Base-by-base conservation (phyloP, 2,329 filamentous ascomycete species). In the Mariannaea elegans region DNA sequence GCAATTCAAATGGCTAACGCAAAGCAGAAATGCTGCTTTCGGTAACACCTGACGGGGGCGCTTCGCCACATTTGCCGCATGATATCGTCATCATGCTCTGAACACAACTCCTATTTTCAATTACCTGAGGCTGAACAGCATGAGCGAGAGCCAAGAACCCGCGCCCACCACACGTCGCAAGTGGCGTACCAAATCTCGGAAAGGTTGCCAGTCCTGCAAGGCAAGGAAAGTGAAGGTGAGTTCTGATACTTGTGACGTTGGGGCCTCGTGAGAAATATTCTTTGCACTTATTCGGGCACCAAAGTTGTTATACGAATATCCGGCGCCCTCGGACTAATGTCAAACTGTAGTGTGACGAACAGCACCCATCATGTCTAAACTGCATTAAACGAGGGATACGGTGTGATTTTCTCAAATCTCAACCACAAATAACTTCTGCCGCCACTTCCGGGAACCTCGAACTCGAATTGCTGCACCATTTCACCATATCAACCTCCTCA, bases 221-320 rank as follows among this genome's bases (percentile, higher is more conserved):
- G 31, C 47, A 16, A 45, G 55, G 19, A 58, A 58, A 24, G 47
- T 58, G 32, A 58, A 58, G 55, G 55, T 58, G 51, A 42, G 54
- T 32, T 16, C 4, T 16, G 14, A 7, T 16, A 14, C 45, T n/a
- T 36, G 31, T 23, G 3, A 24, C 19, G 39, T 23, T 4, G 19
- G 3, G 6, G 14, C 12, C 18, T 16, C 4, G 14, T 36, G 7
- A 16, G 3, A 48, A 36, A n/a, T 3, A 24, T 24, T 10, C 4
- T 3, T 23, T 47, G 19, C 45, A 29, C 34, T 46, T 46, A 31
- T 19, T 23, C 4, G 19, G 9, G 45, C 6, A 13, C n/a, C n/a
- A n/a, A n/a, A n/a, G n/a, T n/a, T n/a, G n/a, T n/a, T n/a, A n/a
- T n/a, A n/a, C n/a, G n/a, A 24, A 9, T 13, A 18, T 19, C 8